Conservation (phyloP, 768 basidiomycete species). For the Termitomyces sp. region DNA sequence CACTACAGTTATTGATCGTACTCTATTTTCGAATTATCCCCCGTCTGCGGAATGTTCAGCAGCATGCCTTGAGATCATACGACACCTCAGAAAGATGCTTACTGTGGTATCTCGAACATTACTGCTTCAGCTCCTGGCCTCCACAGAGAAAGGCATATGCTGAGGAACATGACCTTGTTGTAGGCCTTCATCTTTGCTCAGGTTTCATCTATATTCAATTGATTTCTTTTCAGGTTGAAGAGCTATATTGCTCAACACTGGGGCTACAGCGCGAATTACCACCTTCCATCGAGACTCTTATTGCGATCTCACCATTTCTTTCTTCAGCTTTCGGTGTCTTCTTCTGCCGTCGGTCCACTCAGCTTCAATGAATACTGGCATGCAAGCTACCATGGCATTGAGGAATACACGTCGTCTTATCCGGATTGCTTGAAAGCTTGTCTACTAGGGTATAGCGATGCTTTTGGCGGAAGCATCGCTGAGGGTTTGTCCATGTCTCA, state of each 20-base stretch:
- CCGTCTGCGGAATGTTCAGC: conserved; percentile 19
- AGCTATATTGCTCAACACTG: conserved; percentile 42
- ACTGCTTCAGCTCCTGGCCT: conserved; percentile 28
- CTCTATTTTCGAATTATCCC: conserved; percentile 30
- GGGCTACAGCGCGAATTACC: conserved; percentile 29
- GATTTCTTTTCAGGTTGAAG: conserved; percentile 20
- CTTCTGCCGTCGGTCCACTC: conserved; percentile 42
- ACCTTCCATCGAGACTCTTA: conserved; percentile 35
- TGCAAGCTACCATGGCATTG: conserved; percentile 42
- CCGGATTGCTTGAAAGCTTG: conserved; percentile 41
- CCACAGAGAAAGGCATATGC: conserved; percentile 33
- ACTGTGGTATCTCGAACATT: conserved; percentile 17
- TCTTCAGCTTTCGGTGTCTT: conserved; percentile 44
- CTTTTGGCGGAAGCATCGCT: conserved; percentile 43
- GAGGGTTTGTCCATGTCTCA: conserved; percentile 38
- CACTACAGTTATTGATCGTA: conserved; percentile 21
- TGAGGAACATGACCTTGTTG: conserved; percentile 43
- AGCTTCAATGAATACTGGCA: conserved; percentile 57
- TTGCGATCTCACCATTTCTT: conserved; percentile 39
- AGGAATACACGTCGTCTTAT: conserved; percentile 29
- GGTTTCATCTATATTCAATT: neutral
- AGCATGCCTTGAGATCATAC: conserved; percentile 31
- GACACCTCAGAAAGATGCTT: conserved; percentile 27
- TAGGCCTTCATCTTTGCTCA: conserved; percentile 24
- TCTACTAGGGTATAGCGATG: conserved; percentile 40